These are phyloP conservation scores for Telopea speciosissima DNA, from an alignment of 177 flowering plant species.

Conservation along the genomic window DNA sequence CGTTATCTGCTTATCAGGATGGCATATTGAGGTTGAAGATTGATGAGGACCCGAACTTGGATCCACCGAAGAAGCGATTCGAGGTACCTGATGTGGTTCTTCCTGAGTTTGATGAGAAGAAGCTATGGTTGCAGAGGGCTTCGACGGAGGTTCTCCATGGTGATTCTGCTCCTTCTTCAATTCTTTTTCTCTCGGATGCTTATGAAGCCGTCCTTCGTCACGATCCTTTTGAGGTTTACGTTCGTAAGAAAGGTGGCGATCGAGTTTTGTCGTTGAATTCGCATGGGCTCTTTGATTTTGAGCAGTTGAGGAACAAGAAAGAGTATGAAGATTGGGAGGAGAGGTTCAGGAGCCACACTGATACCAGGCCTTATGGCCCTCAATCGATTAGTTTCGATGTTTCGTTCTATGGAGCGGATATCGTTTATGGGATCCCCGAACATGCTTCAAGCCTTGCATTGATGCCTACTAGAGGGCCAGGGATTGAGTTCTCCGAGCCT, in stretches of 20 bases:
- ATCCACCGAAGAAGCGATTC: conserved; percentile 69
- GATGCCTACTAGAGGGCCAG: conserved; percentile 81
- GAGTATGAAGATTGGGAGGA: conserved; percentile 95
- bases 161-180: conserved; percentile 33
- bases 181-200: conserved; percentile 51
- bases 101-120: conserved; percentile 42
- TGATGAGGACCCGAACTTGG: conserved; percentile 56
- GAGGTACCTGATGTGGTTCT: conserved; percentile 79
- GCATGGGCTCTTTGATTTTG: conserved; percentile 85
- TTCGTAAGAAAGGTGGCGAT: conserved; percentile 46
- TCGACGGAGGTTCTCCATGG: conserved; percentile 37
- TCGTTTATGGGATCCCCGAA: conserved; percentile 91
- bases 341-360: conserved; percentile 67
- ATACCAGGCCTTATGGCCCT: conserved; percentile 80
- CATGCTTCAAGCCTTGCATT: conserved; percentile 78
- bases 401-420: conserved; percentile 76
- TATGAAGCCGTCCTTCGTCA: conserved; percentile 72
- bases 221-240: conserved; percentile 82
- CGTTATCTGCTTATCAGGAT: conserved; percentile 57
- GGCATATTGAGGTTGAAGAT: conserved; percentile 69
- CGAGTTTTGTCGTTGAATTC: conserved; percentile 67
- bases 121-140: conserved; percentile 67
- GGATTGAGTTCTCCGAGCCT: conserved; percentile 82
- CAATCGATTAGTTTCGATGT: conserved; percentile 97
- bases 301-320: conserved; percentile 67